Evolutionary conservation across 2,329 filamentous ascomycete genomes (phyloP).

Genomic region (Gaeumannomyces sp.): DNA sequence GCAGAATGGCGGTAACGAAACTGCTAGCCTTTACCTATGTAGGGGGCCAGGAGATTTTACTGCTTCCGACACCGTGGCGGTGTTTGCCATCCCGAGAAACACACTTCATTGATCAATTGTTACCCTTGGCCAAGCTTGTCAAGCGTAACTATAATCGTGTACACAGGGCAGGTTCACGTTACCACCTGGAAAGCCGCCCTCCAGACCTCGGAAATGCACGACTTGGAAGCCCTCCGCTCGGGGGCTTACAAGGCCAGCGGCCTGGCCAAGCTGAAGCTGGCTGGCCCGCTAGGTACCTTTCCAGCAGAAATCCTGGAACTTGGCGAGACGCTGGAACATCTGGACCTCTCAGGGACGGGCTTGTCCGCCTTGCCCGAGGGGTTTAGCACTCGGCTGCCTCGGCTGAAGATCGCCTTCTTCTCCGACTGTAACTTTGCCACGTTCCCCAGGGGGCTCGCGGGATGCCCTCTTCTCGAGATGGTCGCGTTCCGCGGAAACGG

Average conservation of each 20-base stretch:
- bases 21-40: neutral
- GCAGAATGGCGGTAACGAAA: conserved; percentile 10
- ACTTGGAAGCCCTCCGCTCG: conserved; percentile 24
- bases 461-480: conserved; percentile 41
- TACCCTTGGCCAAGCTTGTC: neutral
- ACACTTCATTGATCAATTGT: neutral
- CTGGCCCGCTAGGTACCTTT: conserved; percentile 27
- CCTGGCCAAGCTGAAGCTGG: conserved; percentile 29
- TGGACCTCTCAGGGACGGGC: conserved; percentile 42
- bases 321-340: conserved; percentile 34
- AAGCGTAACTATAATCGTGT: neutral
- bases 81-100: neutral
- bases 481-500: conserved; percentile 41
- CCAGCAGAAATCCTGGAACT: conserved; percentile 35
- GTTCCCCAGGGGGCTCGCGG: conserved; percentile 35
- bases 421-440: conserved; percentile 37
- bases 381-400: conserved; percentile 31
- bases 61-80: neutral
- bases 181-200: neutral
- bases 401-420: conserved; percentile 40
- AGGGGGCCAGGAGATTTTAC: neutral
- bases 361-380: conserved; percentile 33
- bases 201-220: conserved; percentile 21
- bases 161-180: neutral
- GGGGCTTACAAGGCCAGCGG: conserved; percentile 25